A percentile compares a stretch with the other conserved stretches of the same genome.
Conservation (phyloP, 306 rosid genomes). For the Dicorynia guianensis region DNA sequence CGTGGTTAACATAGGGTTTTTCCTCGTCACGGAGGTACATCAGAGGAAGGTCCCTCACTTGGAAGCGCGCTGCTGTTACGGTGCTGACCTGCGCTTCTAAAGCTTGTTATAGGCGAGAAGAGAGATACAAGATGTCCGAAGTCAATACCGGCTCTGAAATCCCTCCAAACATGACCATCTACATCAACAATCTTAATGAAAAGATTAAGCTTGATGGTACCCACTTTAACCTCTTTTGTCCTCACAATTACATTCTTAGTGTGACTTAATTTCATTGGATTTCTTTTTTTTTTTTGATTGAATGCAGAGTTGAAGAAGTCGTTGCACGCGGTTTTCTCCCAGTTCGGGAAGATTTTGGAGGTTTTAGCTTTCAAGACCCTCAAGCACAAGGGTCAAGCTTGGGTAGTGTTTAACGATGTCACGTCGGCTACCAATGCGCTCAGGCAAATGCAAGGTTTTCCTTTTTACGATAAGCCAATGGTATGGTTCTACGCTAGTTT, state of each 20-base stretch:
- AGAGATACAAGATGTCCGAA: slow-evolving; percentile 62
- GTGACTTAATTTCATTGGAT: neutral
- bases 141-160: slow-evolving; percentile 54
- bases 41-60: neutral
- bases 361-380: slow-evolving; percentile 88
- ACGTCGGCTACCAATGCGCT: slow-evolving; percentile 91
- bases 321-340: slow-evolving; percentile 85
- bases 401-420: slow-evolving; percentile 93
- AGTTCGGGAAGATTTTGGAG: slow-evolving; percentile 94
- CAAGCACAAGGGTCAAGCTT: slow-evolving; percentile 97
- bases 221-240: neutral
- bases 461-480: slow-evolving; percentile 97
- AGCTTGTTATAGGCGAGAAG: neutral
- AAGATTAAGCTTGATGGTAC: slow-evolving; percentile 93
- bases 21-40: neutral
- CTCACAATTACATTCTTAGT: neutral
- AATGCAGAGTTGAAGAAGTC: slow-evolving; percentile 89
- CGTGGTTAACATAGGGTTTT: slow-evolving; percentile 42
- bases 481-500: slow-evolving; percentile 41
- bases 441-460: slow-evolving; percentile 98
- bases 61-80: neutral
- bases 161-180: slow-evolving; percentile 78
- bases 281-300: neutral
- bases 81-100: too few species aligned
- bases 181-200: slow-evolving; percentile 95